Percentiles rank a stretch among this genome's conserved stretches.
Conservation (phyloP, 1,284 basidiomycete genomes). For the Leucoagaricus sp. region DNA sequence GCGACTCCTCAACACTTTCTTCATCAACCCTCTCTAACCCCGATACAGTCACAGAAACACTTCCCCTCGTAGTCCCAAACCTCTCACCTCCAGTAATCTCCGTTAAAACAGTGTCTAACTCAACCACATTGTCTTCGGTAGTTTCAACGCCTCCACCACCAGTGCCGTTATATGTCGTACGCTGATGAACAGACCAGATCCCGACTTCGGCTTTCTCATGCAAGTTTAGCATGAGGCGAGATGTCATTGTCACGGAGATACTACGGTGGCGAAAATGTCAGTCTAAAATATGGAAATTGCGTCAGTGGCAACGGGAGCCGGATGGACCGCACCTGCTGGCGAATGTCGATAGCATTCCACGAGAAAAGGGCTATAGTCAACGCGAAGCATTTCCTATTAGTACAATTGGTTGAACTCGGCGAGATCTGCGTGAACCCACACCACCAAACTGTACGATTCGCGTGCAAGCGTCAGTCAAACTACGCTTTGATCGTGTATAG, state of each 20-base stretch:
- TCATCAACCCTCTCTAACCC: slow-evolving; percentile 6
- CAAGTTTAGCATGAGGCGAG: slow-evolving; percentile 43
- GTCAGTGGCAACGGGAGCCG: neutral
- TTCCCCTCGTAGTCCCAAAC: neutral
- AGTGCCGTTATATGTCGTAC: slow-evolving; percentile 10
- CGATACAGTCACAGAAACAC: neutral
- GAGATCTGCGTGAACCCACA: slow-evolving; percentile 19
- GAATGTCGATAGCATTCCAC: slow-evolving; percentile 42
- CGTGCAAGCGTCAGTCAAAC: slow-evolving; percentile 1
- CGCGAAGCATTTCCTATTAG: neutral
- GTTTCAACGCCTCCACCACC: neutral
- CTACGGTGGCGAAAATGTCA: slow-evolving; percentile 19
- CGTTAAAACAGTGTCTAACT: slow-evolving; percentile 17
- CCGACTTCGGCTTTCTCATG: slow-evolving; percentile 35
- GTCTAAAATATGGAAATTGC: neutral
- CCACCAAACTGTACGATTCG: slow-evolving; percentile 21
- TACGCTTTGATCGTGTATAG: neutral
- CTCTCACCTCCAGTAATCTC: neutral
- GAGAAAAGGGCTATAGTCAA: slow-evolving; percentile 32
- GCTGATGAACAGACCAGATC: slow-evolving; percentile 23
- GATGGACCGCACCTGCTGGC: slow-evolving; percentile 35
- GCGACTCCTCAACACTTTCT: neutral
- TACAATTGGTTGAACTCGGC: neutral
- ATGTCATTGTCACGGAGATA: slow-evolving; percentile 42
- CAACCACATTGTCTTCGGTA: slow-evolving; percentile 1